Conservation (phyloP, 2,329 filamentous ascomycete genomes). For the Whalleya microplaca region DNA sequence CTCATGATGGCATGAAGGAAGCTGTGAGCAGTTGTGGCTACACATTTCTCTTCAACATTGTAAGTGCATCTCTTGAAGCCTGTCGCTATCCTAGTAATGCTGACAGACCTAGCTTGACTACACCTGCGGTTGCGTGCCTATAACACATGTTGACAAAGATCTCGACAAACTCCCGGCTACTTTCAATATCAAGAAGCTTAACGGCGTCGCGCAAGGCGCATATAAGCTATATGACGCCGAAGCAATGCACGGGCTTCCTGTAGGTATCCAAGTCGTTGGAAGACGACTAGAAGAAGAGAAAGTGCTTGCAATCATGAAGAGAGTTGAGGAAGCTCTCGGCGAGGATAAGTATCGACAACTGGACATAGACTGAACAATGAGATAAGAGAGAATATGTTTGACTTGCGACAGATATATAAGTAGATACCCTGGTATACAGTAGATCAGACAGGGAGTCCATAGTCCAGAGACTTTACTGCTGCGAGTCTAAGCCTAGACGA, state of each 20-base stretch:
- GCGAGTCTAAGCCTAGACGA: no score
- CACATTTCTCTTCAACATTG: conserved; percentile 90
- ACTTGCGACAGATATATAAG: conserved; percentile 1
- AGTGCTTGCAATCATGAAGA: conserved; percentile 79
- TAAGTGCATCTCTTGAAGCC: conserved; percentile 44
- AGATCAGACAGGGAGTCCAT: no score
- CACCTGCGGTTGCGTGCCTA: conserved; percentile 77
- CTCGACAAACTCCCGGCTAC: conserved; percentile 66
- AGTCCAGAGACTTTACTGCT: no score
- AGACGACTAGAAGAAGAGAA: conserved; percentile 84
- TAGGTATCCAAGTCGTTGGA: conserved; percentile 83
- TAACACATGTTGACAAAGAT: conserved; percentile 77
- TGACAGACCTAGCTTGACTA: conserved; percentile 71
- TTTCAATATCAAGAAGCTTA: conserved; percentile 67
- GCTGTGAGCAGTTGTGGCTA: conserved; percentile 88
- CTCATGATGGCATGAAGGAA: conserved; percentile 83
- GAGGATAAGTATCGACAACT: conserved; percentile 57
- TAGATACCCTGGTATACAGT: conserved; percentile 1
- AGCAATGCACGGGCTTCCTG: conserved; percentile 85
- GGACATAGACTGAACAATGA: conserved; percentile 46
- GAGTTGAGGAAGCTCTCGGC: conserved; percentile 74
- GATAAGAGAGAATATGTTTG: not conserved
- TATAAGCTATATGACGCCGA: conserved; percentile 84
- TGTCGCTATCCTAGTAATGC: not conserved
- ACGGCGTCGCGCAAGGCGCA: conserved; percentile 79